Base-by-base conservation (phyloP, 2,329 filamentous ascomycete genomes). In the Dichotomopilus funicola region DNA sequence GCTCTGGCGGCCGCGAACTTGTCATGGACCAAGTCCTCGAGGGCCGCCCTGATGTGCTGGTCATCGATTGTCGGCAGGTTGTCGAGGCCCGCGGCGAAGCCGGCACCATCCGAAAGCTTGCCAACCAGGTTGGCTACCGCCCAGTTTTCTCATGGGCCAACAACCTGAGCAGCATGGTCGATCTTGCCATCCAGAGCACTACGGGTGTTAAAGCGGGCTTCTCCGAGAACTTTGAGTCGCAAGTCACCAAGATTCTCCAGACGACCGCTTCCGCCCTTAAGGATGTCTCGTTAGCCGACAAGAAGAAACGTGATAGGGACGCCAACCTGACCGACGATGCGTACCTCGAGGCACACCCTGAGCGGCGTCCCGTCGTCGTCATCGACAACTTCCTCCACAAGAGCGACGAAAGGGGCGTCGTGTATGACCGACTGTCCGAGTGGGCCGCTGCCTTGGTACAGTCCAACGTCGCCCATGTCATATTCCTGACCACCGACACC, bases 81-180 rank as follows among this genome's bases (percentile, higher is more conserved):
- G 87, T 92, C 57, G 92, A 97, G 70, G 91, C 92, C 1, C 83
- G 88, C 53, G 91, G 94, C 5, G 94, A 99, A 66, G 85, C 86
- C 6, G 83, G 85, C 2, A 96, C 89, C 0, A 96, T 99, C 64
- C 83, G 83, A 58, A 85, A 87, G 42, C 85, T 94, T 5, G 94
- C 92, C 0, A 74, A 77, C 1, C 83, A 91, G 61, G 91, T 97
- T 49, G 92, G 94, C 7, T 97, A 96, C 68, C 80, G 88, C 7
- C 94, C 94, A 0, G 84, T 99, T 0, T 99, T 99, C 69, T 95
- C 89, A 0, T 97, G 91, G 89, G 88, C 95, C 73, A 96, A 97
- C 71, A 96, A 85, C 66, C 83, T 97, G 62, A 95, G 89, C 71
- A 95, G 91, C 68, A 82, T 96, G 72, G 78, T 96, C 61, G 94